Conservation (phyloP, 768 basidiomycete genomes). For the Auriscalpium orientale region DNA sequence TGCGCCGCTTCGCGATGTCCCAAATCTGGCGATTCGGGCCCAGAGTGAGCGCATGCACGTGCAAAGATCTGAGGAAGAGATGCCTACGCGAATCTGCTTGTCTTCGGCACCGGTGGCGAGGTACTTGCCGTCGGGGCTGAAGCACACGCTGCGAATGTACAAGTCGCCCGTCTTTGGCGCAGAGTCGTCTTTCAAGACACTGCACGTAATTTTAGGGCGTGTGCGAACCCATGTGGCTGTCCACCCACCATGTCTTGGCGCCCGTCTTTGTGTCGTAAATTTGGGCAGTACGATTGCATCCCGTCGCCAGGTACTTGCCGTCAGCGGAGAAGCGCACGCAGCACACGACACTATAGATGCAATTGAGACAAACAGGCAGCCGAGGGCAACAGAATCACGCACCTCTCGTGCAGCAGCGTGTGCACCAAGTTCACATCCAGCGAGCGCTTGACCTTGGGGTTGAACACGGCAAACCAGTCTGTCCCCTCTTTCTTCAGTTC, state of each 20-base stretch:
- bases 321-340: constrained; percentile 94
- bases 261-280: constrained; percentile 92
- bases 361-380: too few relatives aligned
- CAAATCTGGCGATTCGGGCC: constrained; percentile 54
- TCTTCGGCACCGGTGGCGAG: constrained; percentile 86
- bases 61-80: not conserved
- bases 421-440: constrained; percentile 79
- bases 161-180: constrained; percentile 70
- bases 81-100: constrained; percentile 75
- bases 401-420: constrained; percentile 90
- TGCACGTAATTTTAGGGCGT: constrained; percentile 21
- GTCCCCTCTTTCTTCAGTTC: constrained; percentile 65
- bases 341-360: constrained; percentile 61
- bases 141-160: constrained; percentile 84
- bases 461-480: constrained; percentile 90
- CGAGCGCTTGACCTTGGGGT: constrained; percentile 67
- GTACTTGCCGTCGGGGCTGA: constrained; percentile 64
- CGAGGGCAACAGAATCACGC: constrained; percentile 16
- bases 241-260: constrained; percentile 66
- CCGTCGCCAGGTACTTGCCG: constrained; percentile 88
- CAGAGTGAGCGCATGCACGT: not conserved
- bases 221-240: not conserved
- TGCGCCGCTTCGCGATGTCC: constrained; percentile 78
- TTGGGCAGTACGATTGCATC: constrained; percentile 93
- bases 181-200: constrained; percentile 72